Evolutionary conservation across 352 stramenopile genomes (phyloP), one percentile per base, ranked within the genome.

Genomic region (Globisporangium heterothallicum): DNA sequence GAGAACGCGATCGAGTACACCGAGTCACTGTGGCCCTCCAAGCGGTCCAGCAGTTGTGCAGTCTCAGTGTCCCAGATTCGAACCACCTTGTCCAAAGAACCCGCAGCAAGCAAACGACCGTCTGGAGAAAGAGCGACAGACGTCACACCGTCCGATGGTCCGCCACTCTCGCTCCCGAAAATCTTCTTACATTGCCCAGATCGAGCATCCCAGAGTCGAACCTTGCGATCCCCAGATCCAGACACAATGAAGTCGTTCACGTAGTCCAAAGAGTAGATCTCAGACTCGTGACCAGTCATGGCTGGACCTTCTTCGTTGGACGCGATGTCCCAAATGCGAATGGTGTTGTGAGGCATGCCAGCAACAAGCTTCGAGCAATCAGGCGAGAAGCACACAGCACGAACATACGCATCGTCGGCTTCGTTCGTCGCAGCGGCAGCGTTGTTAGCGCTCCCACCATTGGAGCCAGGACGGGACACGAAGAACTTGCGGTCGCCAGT

Each of bases 1-100:
- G 83, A 94, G 55, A 94, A 94, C 5, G 83, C 83, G 43, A 92
- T 87, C 63, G 83, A 92, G 69, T 92, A 94, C 32, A 94, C 83
- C 36, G 83, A 92, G 67, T 94, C 83, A 29, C 74, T 88, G 64
- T 94, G 83, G 56, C 80, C 83, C 49, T 92, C 80, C 45, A 94
- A 61, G 13, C 83, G 83, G 44, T 94, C 83, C 19, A 94, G 61
- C 36, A 92, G 57, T 65, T 91, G 80, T 29, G 77, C 69, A 10
- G 83, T 84, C 56, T 92, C 79, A 22, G 80, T 92, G 48, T 94
- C 80, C 83, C 83, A 94, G 59, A 94, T 87, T 35, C 83, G 76
- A 46, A 92, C 80, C 26, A 94, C 78, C 67, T 92, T 94, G 58
- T 94, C 83, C 21, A 94, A 65, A 19, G 80, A 94, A 19, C 76